A percentile compares a stretch with the other conserved stretches of the same genome.
Evolutionary conservation across 768 basidiomycete genomes (phyloP).

Genomic region (Grammothele lineata): DNA sequence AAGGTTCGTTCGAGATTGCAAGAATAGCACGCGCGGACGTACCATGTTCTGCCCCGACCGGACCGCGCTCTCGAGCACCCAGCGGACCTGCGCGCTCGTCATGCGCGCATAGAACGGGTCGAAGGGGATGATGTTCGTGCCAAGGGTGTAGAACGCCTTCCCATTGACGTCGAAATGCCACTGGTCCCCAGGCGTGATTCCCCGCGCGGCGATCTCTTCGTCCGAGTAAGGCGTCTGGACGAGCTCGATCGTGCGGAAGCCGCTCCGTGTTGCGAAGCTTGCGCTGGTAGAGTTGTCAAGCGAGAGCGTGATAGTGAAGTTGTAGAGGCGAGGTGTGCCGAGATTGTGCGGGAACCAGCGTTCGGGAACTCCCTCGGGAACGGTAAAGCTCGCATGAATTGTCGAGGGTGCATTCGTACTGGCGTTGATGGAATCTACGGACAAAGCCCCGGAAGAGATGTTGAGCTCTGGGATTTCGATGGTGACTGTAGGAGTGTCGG

Average conservation of each 20-base stretch:
- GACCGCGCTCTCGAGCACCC: slow-evolving; percentile 54
- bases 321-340: slow-evolving; percentile 51
- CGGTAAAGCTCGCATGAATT: slow-evolving; percentile 40
- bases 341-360: slow-evolving; percentile 56
- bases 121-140: slow-evolving; percentile 58
- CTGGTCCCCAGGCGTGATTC: slow-evolving; percentile 56
- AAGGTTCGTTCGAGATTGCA: not conserved
- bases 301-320: slow-evolving; percentile 40
- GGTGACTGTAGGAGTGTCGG: slow-evolving; percentile 33
- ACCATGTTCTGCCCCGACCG: slow-evolving; percentile 59
- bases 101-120: slow-evolving; percentile 55
- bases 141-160: slow-evolving; percentile 48
- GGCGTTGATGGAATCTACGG: slow-evolving; percentile 19
- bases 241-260: slow-evolving; percentile 57
- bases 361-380: slow-evolving; percentile 42
- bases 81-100: slow-evolving; percentile 45
- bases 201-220: slow-evolving; percentile 38
- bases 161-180: slow-evolving; percentile 62
- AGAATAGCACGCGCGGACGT: slow-evolving; percentile 7
- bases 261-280: slow-evolving; percentile 42
- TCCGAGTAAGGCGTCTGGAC: slow-evolving; percentile 44
- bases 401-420: slow-evolving; percentile 32
- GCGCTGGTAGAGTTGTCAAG: slow-evolving; percentile 16
- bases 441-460: slow-evolving; percentile 34
- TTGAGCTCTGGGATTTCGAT: slow-evolving; percentile 46